These are phyloP conservation scores for Sordariomycetes sp. DNA, from an alignment of 2,329 filamentous ascomycete species.

Conservation along the genomic window DNA sequence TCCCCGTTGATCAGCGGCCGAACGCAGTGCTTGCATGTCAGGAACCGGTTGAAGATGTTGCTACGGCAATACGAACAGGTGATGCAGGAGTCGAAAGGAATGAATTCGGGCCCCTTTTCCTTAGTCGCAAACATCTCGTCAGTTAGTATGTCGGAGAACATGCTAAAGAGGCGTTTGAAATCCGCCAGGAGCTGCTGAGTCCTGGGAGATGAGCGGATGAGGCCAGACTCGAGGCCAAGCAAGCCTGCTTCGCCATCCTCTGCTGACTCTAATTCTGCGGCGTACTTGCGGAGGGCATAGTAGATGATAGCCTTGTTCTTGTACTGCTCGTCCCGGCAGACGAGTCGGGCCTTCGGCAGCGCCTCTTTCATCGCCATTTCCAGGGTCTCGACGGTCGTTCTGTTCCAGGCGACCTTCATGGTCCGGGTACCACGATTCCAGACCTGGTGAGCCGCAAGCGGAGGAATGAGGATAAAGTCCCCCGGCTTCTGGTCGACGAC, in stretches of 20 bases:
- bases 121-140: constrained; percentile 74
- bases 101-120: constrained; percentile 58
- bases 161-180: constrained; percentile 64
- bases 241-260: constrained; percentile 33
- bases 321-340: constrained; percentile 96
- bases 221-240: constrained; percentile 32
- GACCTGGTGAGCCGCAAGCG: constrained; percentile 88
- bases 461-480: constrained; percentile 88
- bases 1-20: constrained; percentile 50
- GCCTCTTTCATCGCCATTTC: constrained; percentile 78
- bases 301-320: constrained; percentile 96
- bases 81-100: constrained; percentile 80
- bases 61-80: constrained; percentile 92
- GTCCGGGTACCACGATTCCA: constrained; percentile 96
- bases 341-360: constrained; percentile 74
- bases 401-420: constrained; percentile 97
- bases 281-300: constrained; percentile 73
- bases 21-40: constrained; percentile 81
- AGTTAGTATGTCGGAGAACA: constrained; percentile 68
- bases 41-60: constrained; percentile 94
- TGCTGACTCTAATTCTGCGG: constrained; percentile 34
- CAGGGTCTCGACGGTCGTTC: constrained; percentile 83
- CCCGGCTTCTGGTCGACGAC: constrained; percentile 82
- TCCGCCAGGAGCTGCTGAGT: constrained; percentile 65
- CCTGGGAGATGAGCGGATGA: constrained; percentile 24